These are phyloP conservation scores for Brassica nigra DNA, from an alignment of 345 rosid species.

Conservation along the genomic window DNA sequence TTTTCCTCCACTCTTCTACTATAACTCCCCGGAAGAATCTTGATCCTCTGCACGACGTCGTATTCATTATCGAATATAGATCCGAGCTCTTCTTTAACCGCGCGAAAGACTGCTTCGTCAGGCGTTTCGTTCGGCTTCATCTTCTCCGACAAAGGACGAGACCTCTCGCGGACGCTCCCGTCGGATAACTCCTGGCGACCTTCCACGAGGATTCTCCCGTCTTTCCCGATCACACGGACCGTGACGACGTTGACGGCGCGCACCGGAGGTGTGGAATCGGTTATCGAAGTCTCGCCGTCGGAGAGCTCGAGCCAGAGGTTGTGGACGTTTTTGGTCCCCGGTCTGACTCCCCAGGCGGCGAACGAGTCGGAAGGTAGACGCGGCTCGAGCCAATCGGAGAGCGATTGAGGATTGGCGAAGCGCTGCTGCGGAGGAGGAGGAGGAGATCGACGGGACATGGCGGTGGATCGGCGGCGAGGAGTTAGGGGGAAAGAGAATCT, in stretches of 20 bases:
- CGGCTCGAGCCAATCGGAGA: constrained; percentile 85
- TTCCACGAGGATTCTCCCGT: constrained; percentile 57
- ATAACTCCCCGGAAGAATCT: constrained; percentile 61
- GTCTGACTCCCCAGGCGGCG: constrained; percentile 85
- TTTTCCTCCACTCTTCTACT: constrained; percentile 66
- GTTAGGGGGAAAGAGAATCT: constrained; percentile 42
- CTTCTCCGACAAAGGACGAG: constrained; percentile 81
- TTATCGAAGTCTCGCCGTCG: constrained; percentile 74
- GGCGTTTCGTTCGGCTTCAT: constrained; percentile 79
- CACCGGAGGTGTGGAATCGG: constrained; percentile 71
- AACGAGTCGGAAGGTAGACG: constrained; percentile 81
- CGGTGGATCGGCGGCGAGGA: constrained; percentile 53
- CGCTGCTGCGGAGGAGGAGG: constrained; percentile 40
- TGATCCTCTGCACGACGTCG: constrained; percentile 18
- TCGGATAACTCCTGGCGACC: constrained; percentile 83
- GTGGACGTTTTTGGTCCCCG: constrained; percentile 94
- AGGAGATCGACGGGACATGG: constrained; percentile 48
- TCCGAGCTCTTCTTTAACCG: constrained; percentile 84
- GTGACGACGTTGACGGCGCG: constrained; percentile 76
- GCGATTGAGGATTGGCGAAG: constrained; percentile 73
- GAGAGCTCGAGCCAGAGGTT: constrained; percentile 95
- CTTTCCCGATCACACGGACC: constrained; percentile 52
- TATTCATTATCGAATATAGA: constrained; percentile 14
- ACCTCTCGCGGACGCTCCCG: constrained; percentile 64
- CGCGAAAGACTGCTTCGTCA: constrained; percentile 66